Evolutionary conservation across 768 basidiomycete species (phyloP), one percentile per base, ranked within the genome.

Genomic region (Chalciporus sphaerocephalus): DNA sequence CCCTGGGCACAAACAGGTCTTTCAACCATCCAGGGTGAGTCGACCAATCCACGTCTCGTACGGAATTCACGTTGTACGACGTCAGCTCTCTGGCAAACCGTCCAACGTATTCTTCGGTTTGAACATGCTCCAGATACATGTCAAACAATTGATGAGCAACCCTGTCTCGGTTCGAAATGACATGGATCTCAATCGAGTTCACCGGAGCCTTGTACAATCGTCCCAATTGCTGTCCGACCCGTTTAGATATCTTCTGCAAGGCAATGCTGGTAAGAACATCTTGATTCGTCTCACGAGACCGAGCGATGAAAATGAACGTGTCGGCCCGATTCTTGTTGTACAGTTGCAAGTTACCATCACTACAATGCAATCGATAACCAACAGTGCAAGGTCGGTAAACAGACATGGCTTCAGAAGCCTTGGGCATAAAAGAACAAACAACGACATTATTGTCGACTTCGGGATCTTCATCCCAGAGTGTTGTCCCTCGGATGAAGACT

Each of bases 81-180:
- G 54, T 48, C 15, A 69, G 64, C 39, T 69, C 67, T 12, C 74
- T 66, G 28, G 70, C 68, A 40, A 80, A 78, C 1, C 78, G 73
- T 46, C 68, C 61, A n/a, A 79, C 58, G 38, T 61, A 67, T 41
- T 69, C 70, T 55, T 75, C 74, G 0, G 74, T 78, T 12, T 72
- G 68, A 10, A 78, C 71, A 42, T 81, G 78, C 27, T 83, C 79
- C 55, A 81, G 80, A 65, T 81, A 80, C 25, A 84, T 57, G 56
- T 86, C 83, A 51, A 86, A 85, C 0, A 80, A 57, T 61, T 83
- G 80, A 54, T 83, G 81, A 0, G 81, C 79, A 3, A 82, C 67
- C 9, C 80, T 74, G 58, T 85, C 83, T 11, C 82, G 68, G 55
- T 84, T 83, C 0, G 83, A 85, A 9, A 85, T 75, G 4, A 85